These are phyloP conservation scores for Rhododendron griersonianum DNA, from an alignment of 148 eudicot genomes.

Conservation along the genomic window DNA sequence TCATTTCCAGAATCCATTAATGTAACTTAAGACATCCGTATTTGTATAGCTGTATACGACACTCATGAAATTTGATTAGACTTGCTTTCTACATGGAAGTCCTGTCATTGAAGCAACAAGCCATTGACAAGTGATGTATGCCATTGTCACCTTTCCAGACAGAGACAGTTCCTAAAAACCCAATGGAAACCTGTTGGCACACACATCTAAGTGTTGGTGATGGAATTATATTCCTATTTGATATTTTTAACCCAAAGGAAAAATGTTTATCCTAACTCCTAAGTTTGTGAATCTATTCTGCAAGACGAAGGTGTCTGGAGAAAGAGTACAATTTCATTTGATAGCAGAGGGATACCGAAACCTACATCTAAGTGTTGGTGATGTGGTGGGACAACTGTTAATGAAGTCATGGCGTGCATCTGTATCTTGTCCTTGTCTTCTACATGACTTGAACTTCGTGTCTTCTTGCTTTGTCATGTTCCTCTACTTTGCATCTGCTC, in stretches of 20 bases:
- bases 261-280: background rate
- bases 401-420: background rate
- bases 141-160: background rate
- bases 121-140: background rate
- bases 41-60: too few relatives aligned
- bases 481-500: background rate
- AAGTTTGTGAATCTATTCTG: background rate
- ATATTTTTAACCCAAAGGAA: background rate
- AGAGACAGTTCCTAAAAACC: background rate
- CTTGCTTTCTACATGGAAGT: background rate
- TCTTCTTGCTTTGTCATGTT: background rate
- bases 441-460: background rate
- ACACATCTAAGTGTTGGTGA: too few relatives aligned
- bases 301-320: background rate
- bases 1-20: too few relatives aligned
- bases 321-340: background rate
- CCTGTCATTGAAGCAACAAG: background rate
- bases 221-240: background rate
- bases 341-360: background rate
- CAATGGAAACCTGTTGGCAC: background rate
- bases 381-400: background rate
- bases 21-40: too few relatives aligned
- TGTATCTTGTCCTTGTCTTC: background rate
- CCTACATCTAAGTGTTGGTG: background rate
- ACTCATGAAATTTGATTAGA: background rate